Base-by-base conservation (phyloP, 164 flowering plant genomes). In the Warburgia ugandensis region DNA sequence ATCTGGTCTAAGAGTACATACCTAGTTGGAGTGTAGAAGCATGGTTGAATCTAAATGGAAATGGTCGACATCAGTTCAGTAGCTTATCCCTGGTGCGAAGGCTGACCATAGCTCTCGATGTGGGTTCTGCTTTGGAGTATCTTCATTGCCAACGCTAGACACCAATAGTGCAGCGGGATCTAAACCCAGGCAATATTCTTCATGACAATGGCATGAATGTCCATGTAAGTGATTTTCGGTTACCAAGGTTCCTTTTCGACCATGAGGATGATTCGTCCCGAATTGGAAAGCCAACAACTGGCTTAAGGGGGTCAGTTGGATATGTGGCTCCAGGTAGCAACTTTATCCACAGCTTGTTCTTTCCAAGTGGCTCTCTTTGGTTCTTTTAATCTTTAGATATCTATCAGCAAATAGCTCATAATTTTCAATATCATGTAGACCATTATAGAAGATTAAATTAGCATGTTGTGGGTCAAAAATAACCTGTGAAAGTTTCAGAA, bases 291-390 rank as follows among this genome's bases (percentile, higher is more conserved):
- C 61, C 61, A 29, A 35, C 71, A n/a, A 8, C 23, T 26, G 56
- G 48, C 3, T 2, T 65, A 7, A 54, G 51, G 19, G 74, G 70
- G 17, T 48, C 70, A 0, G n/a, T 62, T 29, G 73, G 70, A 3
- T 62, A 69, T 36, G 47, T 45, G 25, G 50, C 73, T 35, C 71
- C 71, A 67, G 74, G 65, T 69, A 58, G n/a, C n/a, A n/a, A n/a
- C n/a, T n/a, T n/a, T n/a, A n/a, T n/a, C n/a, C n/a, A n/a, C n/a
- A n/a, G n/a, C n/a, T n/a, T n/a, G n/a, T n/a, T n/a, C n/a, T n/a
- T n/a, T n/a, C n/a, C n/a, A n/a, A n/a, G n/a, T n/a, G n/a, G n/a
- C n/a, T n/a, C n/a, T n/a, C n/a, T n/a, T n/a, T n/a, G n/a, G n/a
- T n/a, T n/a, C n/a, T n/a, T n/a, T n/a, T n/a, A n/a, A n/a, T n/a